Base-by-base conservation (phyloP, 2,329 filamentous ascomycete genomes). In the Gaeumannomyces sp. region DNA sequence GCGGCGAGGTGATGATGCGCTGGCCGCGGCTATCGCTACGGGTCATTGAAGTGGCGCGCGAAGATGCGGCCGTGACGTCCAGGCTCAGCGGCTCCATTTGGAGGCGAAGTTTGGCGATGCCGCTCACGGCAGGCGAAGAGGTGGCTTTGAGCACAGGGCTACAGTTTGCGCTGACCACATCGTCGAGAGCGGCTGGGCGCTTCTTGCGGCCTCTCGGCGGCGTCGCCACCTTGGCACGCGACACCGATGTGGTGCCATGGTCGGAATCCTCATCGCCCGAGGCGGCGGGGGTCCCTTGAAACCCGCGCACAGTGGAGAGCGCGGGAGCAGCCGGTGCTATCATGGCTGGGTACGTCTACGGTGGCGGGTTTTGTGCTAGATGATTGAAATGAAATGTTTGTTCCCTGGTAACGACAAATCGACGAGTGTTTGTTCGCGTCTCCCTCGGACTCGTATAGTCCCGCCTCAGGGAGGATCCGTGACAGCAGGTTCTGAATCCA, bases 21-120 rank as follows among this genome's bases (percentile, higher is more conserved):
- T 76, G 72, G 57, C 77, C 59, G 8, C 50, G 76, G 70, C 81
- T 85, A 70, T 79, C 82, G 69, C 75, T 83, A 67, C 79, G 84
- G 27, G 83, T 83, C 71, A 84, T 79, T 45, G 84, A 87, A 69
- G 64, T 76, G 70, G 64, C 78, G 75, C 71, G 81, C 84, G 71
- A 80, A 81, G 70, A 76, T 82, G 68, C 79, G 7, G 72, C 70
- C 29, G 74, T 71, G 56, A 73, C 76, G 67, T 87, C 84, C 19
- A 96, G 80, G 71, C 85, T 91, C 64, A 97, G 79, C 2, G 88
- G 86, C 67, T 97, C 93, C 65, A 97, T 82, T 72, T 95, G 89
- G 74, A 89, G 82, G 73, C 92, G 92, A 72, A 97, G 80, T 71
- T 89, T 90, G 72, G 91, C 91, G 71, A 97, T 93, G 61, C 92